Evolutionary conservation across 768 basidiomycete genomes (phyloP), one percentile per base, ranked within the genome.

Genomic region (Tricholoma saponaceum): DNA sequence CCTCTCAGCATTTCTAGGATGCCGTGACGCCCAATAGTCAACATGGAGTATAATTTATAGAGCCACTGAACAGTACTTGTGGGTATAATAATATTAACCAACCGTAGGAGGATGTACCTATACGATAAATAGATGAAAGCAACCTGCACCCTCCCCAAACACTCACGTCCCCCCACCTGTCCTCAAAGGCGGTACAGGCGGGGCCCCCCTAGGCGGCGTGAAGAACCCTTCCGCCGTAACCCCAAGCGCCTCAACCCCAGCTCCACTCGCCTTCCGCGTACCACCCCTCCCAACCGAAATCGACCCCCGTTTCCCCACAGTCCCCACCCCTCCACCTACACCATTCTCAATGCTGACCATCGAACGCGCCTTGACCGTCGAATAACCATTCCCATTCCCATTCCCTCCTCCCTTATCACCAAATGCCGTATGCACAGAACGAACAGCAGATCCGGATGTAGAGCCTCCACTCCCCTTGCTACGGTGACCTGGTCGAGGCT

Each of bases 161-260:
- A 25, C 46, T 28, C 26, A 49, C 28, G 16, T 28, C 47, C 18
- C 16, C 16, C n/a, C 28, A 28, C 47, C 47, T 12, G 18, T 25
- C 12, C 35, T 57, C 46, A 54, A 5, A 43, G 59, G 56, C 9
- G 74, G 74, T 0, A 74, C 68, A 10, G 74, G 72, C 1, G 77
- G 76, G 3, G 72, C 69, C 32, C 62, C 62, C 28, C 60, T 61
- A 6, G 87, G 85, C 4, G 89, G 76, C 12, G 78, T 74, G 69
- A 93, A 93, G 67, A 92, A 92, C 0, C 91, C 92, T 20, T 78
- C 79, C 32, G 89, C 91, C 30, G 87, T 90, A 47, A 93, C 77
- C 16, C 90, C 80, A 46, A 87, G 68, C 25, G 90, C 86, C 72
- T 89, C 87, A 56, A 92, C 91, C 28, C 83, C 87, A 20, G 89